Percentiles rank a stretch among this genome's conserved stretches.
These are phyloP conservation scores for Fusarium lyarnte DNA, from an alignment of 2,329 filamentous ascomycete genomes.

Conservation along the genomic window DNA sequence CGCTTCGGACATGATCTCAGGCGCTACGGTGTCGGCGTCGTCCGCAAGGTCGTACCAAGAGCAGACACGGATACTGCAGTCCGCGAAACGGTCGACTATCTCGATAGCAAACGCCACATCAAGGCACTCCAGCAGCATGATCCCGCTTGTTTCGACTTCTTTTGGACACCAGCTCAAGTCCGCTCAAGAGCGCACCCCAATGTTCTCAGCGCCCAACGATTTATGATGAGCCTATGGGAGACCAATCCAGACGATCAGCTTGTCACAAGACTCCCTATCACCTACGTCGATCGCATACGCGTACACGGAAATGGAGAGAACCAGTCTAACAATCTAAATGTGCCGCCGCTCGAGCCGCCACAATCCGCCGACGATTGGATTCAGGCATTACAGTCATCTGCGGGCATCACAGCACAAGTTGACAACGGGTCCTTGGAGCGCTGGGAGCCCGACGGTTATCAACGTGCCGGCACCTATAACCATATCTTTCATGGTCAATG, in stretches of 20 bases:
- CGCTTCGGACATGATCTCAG: slow-evolving; percentile 66
- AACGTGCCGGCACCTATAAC: slow-evolving; percentile 65
- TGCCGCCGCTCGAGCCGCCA: slow-evolving; percentile 39
- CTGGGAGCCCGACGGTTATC: slow-evolving; percentile 76
- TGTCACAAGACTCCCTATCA: slow-evolving; percentile 68
- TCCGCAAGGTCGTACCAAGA: slow-evolving; percentile 70
- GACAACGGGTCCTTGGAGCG: slow-evolving; percentile 77
- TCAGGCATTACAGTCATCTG: slow-evolving; percentile 54
- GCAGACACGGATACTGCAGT: slow-evolving; percentile 67
- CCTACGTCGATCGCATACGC: slow-evolving; percentile 75
- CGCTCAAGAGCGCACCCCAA: slow-evolving; percentile 73
- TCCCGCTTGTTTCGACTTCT: slow-evolving; percentile 77
- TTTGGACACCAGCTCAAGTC: slow-evolving; percentile 77
- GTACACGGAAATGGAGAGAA: slow-evolving; percentile 63
- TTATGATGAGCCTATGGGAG: slow-evolving; percentile 75
- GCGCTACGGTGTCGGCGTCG: slow-evolving; percentile 71
- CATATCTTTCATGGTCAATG: slow-evolving; percentile 63
- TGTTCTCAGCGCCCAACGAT: slow-evolving; percentile 70
- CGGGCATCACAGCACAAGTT: slow-evolving; percentile 69
- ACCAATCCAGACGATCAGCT: slow-evolving; percentile 63
- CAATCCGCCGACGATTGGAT: slow-evolving; percentile 53
- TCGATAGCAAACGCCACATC: slow-evolving; percentile 44
- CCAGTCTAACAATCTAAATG: slow-evolving; percentile 32
- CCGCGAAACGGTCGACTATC: slow-evolving; percentile 66
- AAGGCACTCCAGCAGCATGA: slow-evolving; percentile 52